Evolutionary conservation across 1,139 yeast genomes (phyloP).

Genomic region (Magnusiomyces magnusii): DNA sequence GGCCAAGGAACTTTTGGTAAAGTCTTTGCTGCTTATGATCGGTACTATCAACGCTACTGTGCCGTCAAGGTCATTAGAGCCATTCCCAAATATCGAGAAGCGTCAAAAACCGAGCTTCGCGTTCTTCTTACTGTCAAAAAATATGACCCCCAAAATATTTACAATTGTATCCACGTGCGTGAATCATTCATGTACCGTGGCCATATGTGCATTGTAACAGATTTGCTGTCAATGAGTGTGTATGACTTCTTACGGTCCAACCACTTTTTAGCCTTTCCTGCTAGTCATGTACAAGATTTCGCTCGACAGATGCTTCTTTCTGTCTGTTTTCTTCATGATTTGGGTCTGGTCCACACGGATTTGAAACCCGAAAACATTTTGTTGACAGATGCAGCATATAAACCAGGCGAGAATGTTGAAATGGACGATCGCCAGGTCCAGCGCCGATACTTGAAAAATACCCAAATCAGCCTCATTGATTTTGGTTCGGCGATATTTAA

Average conservation of each 20-base stretch:
- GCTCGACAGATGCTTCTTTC: conserved; percentile 79
- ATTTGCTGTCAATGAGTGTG: conserved; percentile 71
- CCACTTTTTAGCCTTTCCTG: conserved; percentile 66
- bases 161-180: conserved; percentile 55
- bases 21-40: conserved; percentile 52
- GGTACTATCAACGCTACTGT: conserved; percentile 51
- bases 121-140: conserved; percentile 73
- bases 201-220: conserved; percentile 92
- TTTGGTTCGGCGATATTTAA: conserved; percentile 93
- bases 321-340: conserved; percentile 82
- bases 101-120: conserved; percentile 46
- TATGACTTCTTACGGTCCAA: conserved; percentile 81
- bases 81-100: conserved; percentile 41
- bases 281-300: conserved; percentile 75
- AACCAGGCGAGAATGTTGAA: conserved; percentile 16
- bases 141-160: conserved; percentile 55
- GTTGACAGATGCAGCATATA: conserved; percentile 36
- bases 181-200: conserved; percentile 92
- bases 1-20: conserved; percentile 99
- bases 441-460: conserved; percentile 45
- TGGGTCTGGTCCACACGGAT: conserved; percentile 90
- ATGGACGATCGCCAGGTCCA: conserved; percentile 10
- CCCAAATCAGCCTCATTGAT: conserved; percentile 84
- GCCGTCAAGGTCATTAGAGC: conserved; percentile 81
- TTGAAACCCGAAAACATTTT: conserved; percentile 91